Evolutionary conservation across 2,329 filamentous ascomycete species (phyloP), one percentile per base, ranked within the genome.

Genomic region (Talaromyces atroroseus): DNA sequence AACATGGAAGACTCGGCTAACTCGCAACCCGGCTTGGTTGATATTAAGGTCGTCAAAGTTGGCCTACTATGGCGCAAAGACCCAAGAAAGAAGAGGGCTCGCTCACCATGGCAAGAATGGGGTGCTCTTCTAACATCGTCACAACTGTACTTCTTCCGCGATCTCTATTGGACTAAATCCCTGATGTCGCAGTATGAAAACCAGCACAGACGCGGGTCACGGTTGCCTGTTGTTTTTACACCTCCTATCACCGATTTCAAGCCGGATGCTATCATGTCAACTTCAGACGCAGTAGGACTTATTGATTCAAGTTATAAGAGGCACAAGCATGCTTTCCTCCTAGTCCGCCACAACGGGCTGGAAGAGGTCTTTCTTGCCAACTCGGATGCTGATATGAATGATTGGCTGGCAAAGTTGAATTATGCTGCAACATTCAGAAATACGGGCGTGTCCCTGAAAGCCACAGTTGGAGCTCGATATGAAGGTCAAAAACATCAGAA

Each of bases 21-120:
- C 60, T 89, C 90, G 1, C 89, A 94, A 62, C 90, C 91, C 2
- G 94, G 94, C 12, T 88, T 99, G 58, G 92, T 99, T 11, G 92
- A 97, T 71, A 95, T 99, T 68, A 96, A 96, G 64, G 88, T 97
- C 47, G 96, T 92, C 46, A 99, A 97, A 71, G 92, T 99, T 50
- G 94, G 94, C 3, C 77, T 96, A 1, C 71, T 99, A 32, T 99
- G 94, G 94, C 85, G 94, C 46, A 99, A 99, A 69, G 91, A 96
- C 61, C 77, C 82, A 1, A 96, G 95, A 75, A 96, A 92, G 74
- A 92, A 94, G 75, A 95, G 95, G 72, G 88, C 91, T 0, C 83
- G 92, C 45, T 96, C 92, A 11, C 92, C 94, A 1, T 99, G 94
- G 94, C 92, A 96, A 68, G 94, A 99, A 79, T 99, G 94, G 94